phyloP scores from a whole-genome alignment of 2,329 filamentous ascomycete species.

The Plenodomus tracheiphilus region DNA sequence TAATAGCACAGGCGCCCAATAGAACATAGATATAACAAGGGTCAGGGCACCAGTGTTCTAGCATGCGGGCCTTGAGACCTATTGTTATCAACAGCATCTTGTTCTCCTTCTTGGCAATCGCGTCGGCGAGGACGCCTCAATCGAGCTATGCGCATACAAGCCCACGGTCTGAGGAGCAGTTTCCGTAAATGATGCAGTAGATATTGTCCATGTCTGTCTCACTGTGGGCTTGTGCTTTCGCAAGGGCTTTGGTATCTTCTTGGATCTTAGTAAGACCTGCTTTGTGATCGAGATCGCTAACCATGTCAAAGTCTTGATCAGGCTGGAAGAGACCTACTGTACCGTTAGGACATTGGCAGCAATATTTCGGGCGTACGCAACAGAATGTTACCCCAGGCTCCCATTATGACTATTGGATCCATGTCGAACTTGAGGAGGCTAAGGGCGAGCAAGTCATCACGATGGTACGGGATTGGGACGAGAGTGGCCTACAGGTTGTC shows the following conservation, averaged over 20 bases:
- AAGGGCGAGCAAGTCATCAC: background rate
- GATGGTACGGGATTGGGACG: background rate
- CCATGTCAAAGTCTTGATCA: conserved; percentile 22
- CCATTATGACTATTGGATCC: conserved; percentile 10
- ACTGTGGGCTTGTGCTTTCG: conserved; percentile 13
- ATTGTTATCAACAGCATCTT: conserved; percentile 11
- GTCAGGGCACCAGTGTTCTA: conserved; percentile 7
- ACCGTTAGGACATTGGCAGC: background rate
- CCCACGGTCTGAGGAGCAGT: conserved; percentile 12
- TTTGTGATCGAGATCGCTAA: conserved; percentile 13
- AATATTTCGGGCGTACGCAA: background rate
- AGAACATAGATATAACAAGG: conserved; percentile 23
- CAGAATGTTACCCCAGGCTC: conserved; percentile 20
- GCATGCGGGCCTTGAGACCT: conserved; percentile 2
- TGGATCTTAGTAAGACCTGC: conserved; percentile 16
- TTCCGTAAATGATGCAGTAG: conserved; percentile 11
- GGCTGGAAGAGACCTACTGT: conserved; percentile 23
- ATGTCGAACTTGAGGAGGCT: background rate
- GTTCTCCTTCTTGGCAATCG: conserved; percentile 14
- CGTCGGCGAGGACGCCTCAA: conserved; percentile 12
- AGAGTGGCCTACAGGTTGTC: background rate
- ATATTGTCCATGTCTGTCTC: conserved; percentile 8
- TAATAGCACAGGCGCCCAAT: conserved; percentile 24
- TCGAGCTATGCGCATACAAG: conserved; percentile 24
- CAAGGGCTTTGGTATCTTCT: conserved; percentile 9